phyloP scores from a whole-genome alignment of 2,329 filamentous ascomycete species.

The Aureobasidium sp. region DNA sequence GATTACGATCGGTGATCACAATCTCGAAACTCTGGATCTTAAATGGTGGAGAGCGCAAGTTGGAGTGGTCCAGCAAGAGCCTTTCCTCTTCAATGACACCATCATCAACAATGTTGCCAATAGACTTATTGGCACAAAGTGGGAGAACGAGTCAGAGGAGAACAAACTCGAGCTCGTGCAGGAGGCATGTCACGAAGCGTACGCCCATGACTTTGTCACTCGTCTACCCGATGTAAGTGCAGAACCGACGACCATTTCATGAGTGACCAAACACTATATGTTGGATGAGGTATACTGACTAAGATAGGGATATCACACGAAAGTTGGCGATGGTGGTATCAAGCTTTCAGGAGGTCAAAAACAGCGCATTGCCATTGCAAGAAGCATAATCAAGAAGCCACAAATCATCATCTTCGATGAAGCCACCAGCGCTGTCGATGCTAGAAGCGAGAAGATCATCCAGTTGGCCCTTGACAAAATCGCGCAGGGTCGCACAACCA shows the following conservation, averaged over 20 bases:
- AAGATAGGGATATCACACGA: slow-evolving; percentile 63
- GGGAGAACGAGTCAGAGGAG: slow-evolving; percentile 49
- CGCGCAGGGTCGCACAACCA: slow-evolving; percentile 50
- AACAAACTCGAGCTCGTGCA: slow-evolving; percentile 76
- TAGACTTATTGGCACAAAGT: slow-evolving; percentile 21
- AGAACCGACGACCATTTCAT: too few species aligned
- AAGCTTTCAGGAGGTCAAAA: slow-evolving; percentile 96
- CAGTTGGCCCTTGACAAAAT: slow-evolving; percentile 80
- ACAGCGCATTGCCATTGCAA: slow-evolving; percentile 93
- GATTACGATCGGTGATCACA: slow-evolving; percentile 75
- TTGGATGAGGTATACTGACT: background rate
- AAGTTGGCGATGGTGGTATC: slow-evolving; percentile 83
- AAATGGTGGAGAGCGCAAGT: slow-evolving; percentile 89
- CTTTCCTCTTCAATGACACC: slow-evolving; percentile 79
- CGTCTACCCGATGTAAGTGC: slow-evolving; percentile 53
- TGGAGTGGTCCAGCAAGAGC: slow-evolving; percentile 90
- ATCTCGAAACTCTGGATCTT: slow-evolving; percentile 78
- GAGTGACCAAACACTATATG: too few species aligned
- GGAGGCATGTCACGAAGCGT: slow-evolving; percentile 81
- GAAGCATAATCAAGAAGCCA: slow-evolving; percentile 63
- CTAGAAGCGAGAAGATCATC: slow-evolving; percentile 92
- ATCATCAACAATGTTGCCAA: slow-evolving; percentile 71
- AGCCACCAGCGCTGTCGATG: slow-evolving; percentile 87
- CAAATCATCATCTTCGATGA: slow-evolving; percentile 97
- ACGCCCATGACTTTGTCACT: slow-evolving; percentile 81